phyloP scores from a whole-genome alignment of 225 moss, liverwort and hornwort species.

The Bryum argenteum region DNA sequence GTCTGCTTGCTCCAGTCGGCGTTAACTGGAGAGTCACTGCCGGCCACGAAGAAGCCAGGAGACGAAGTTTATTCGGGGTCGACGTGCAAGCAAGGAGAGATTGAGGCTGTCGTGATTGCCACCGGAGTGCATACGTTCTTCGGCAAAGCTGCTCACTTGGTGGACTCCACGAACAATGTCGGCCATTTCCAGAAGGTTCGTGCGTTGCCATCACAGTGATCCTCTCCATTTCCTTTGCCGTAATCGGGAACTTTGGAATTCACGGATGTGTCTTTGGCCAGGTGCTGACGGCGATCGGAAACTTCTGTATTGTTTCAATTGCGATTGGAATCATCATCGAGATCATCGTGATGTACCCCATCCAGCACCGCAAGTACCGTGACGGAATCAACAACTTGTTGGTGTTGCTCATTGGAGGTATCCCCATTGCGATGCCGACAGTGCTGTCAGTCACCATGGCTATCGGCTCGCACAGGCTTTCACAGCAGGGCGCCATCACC shows the following conservation, averaged over 20 bases:
- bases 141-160: slow-evolving; percentile 74
- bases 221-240: too few species aligned
- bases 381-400: slow-evolving; percentile 65
- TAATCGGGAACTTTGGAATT: not conserved
- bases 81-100: slow-evolving; percentile 74
- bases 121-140: slow-evolving; percentile 73
- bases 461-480: slow-evolving; percentile 65
- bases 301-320: slow-evolving; percentile 71
- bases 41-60: slow-evolving; percentile 60
- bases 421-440: slow-evolving; percentile 77
- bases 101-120: slow-evolving; percentile 68
- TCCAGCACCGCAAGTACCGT: slow-evolving; percentile 54
- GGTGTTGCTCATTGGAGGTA: slow-evolving; percentile 72
- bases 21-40: slow-evolving; percentile 58
- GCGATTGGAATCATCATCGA: slow-evolving; percentile 60
- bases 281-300: slow-evolving; percentile 63
- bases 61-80: slow-evolving; percentile 60
- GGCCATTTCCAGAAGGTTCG: slow-evolving; percentile 69
- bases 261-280: slow-evolving; percentile 9
- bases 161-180: slow-evolving; percentile 70
- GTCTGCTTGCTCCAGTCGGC: slow-evolving; percentile 41
- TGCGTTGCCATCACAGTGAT: not conserved
- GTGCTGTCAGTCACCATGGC: slow-evolving; percentile 76
- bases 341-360: slow-evolving; percentile 64
- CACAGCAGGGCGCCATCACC: slow-evolving; percentile 72